These are phyloP conservation scores for Massarina eburnea DNA, from an alignment of 2,329 filamentous ascomycete species.

Conservation along the genomic window DNA sequence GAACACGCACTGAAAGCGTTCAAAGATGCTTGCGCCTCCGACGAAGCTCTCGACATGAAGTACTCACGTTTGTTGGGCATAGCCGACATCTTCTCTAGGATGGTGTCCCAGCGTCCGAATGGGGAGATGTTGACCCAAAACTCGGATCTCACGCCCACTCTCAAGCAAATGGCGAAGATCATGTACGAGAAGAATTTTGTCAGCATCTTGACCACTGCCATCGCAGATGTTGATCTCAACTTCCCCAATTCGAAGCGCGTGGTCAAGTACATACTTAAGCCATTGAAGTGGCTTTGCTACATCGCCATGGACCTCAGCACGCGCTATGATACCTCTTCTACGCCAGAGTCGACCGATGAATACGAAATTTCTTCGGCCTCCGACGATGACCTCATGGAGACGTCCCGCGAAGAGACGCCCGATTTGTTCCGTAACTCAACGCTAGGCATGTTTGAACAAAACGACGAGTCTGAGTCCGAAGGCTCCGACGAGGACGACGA, in stretches of 20 bases:
- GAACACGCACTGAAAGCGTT: conserved; percentile 92
- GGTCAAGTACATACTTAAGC: conserved; percentile 93
- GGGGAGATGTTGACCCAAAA: conserved; percentile 42
- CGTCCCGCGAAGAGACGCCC: conserved; percentile 78
- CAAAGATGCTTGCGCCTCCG: conserved; percentile 78
- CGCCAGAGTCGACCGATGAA: conserved; percentile 68
- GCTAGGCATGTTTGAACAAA: conserved; percentile 88
- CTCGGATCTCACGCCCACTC: conserved; percentile 55
- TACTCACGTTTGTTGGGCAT: conserved; percentile 87
- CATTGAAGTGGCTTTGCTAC: conserved; percentile 82
- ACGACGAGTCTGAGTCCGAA: conserved; percentile 76
- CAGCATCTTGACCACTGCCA: conserved; percentile 81
- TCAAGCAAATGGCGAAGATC: conserved; percentile 82
- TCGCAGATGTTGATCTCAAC: conserved; percentile 93
- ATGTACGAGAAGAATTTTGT: conserved; percentile 99
- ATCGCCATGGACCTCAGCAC: conserved; percentile 86
- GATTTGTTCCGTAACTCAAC: conserved; percentile 97
- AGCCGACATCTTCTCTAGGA: conserved; percentile 88
- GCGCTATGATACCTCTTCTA: conserved; percentile 70
- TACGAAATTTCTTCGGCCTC: conserved; percentile 93
- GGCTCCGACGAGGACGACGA: conserved; percentile 60
- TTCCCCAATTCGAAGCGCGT: conserved; percentile 91
- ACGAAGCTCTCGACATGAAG: conserved; percentile 78
- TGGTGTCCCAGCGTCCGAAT: conserved; percentile 66
- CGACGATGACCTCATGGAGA: conserved; percentile 79